phyloP scores from a whole-genome alignment of 192 early-diverging fungal genomes.

The Cetraspora pellucida region DNA sequence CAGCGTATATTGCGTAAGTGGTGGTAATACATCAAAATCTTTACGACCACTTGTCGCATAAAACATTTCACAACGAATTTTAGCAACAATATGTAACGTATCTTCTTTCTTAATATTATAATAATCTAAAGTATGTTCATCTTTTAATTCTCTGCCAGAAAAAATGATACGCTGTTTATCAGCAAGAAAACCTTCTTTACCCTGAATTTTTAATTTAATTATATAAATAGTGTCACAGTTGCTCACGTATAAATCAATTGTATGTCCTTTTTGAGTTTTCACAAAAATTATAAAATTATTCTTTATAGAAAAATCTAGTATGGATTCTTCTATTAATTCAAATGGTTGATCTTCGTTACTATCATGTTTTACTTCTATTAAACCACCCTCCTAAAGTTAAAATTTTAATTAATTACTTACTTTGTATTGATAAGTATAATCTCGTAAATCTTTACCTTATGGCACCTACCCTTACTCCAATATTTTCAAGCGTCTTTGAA shows the following conservation, averaged over 20 bases:
- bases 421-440: too few species aligned
- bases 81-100: slow-evolving; percentile 67
- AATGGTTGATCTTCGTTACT: background rate
- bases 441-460: too few species aligned
- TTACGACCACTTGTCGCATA: background rate
- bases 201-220: slow-evolving; percentile 75
- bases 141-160: slow-evolving; percentile 73
- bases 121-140: slow-evolving; percentile 68
- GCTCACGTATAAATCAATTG: slow-evolving; percentile 81
- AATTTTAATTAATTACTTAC: too few species aligned
- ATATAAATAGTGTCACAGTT: slow-evolving; percentile 69
- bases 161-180: slow-evolving; percentile 77
- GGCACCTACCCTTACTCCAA: too few species aligned
- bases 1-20: slow-evolving; percentile 22
- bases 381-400: too few species aligned
- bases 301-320: background rate
- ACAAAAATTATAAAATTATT: slow-evolving; percentile 54
- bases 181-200: slow-evolving; percentile 72
- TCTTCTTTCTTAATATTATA: slow-evolving; percentile 75
- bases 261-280: slow-evolving; percentile 85
- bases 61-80: slow-evolving; percentile 56
- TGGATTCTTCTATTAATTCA: background rate
- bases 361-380: background rate
- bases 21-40: slow-evolving; percentile 19
- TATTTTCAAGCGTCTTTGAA: background rate